Percentiles rank a stretch among this genome's conserved stretches.
phyloP scores from a whole-genome alignment of 169 alveolate species.

The Plasmodium vivax region DNA sequence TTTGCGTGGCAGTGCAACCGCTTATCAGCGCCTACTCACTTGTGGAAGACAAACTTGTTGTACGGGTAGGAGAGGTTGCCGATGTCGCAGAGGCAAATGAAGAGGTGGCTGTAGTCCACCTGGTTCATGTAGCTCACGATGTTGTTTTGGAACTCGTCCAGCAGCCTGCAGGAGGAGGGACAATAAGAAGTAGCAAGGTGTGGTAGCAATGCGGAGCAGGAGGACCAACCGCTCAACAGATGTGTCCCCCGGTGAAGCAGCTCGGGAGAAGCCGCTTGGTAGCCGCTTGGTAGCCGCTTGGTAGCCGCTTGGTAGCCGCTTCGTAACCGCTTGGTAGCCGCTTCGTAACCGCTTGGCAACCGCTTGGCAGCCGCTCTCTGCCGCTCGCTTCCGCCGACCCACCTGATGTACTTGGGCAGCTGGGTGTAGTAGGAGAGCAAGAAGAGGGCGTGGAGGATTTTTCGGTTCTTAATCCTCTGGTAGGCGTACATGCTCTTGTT shows the following conservation, averaged over 20 bases:
- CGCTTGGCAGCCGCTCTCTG: too few relatives aligned
- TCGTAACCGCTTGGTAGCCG: too few relatives aligned
- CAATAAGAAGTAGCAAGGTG: too few relatives aligned
- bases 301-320: too few relatives aligned
- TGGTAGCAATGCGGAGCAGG: not conserved
- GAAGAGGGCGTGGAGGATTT: slow-evolving; percentile 37
- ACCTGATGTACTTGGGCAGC: slow-evolving; percentile 37
- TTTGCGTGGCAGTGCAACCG: not conserved
- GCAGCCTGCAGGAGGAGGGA: not conserved
- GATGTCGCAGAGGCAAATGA: slow-evolving; percentile 51
- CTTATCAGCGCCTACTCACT: not conserved
- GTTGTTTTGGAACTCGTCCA: slow-evolving; percentile 49
- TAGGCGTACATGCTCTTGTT: slow-evolving; percentile 69
- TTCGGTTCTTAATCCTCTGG: slow-evolving; percentile 39
- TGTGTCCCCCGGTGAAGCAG: not conserved
- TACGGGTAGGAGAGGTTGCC: slow-evolving; percentile 47
- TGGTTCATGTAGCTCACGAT: slow-evolving; percentile 58
- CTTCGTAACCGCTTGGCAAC: too few relatives aligned
- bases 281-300: too few relatives aligned
- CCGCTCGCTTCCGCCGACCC: too few relatives aligned
- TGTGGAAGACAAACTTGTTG: slow-evolving; percentile 42
- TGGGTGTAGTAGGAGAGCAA: slow-evolving; percentile 60
- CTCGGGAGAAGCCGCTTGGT: too few relatives aligned
- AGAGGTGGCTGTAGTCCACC: slow-evolving; percentile 30
- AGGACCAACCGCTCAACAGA: too few relatives aligned